Evolutionary conservation across 2,329 filamentous ascomycete genomes (phyloP), one percentile per base, ranked within the genome.

Genomic region (Coniella vitis): DNA sequence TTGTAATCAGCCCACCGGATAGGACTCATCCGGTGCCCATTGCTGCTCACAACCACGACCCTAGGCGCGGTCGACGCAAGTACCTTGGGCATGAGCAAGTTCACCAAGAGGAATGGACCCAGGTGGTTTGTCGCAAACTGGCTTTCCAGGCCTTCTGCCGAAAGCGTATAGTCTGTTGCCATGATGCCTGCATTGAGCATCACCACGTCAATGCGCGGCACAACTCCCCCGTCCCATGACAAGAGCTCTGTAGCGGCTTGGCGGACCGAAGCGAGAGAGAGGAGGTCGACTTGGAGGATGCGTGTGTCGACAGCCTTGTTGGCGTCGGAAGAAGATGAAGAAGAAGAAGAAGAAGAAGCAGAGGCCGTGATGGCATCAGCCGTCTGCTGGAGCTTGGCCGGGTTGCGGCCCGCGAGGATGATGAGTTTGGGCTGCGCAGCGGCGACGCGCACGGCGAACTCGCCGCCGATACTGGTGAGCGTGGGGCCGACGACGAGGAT

Each of bases 1-100:
- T 47, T 45, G 17, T 50, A 50, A 16, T 50, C 48, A 4, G 22
- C 37, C 41, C 41, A 50, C 9, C 48, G 43, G 31, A 50, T 38
- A 7, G 14, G n/a, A 10, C 37, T 14, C 12, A 41, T 19, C 7
- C 48, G 43, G 16, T 50, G 48, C n/a, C 38, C 37, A 16, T 17
- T n/a, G 21, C 48, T 50, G 38, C 38, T 41, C 29, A 32, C 40
- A 12, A 19, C 25, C 10, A 43, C 17, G 5, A 31, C 20, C 3
- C 25, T n/a, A 4, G 40, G 31, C 8, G 31, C n/a, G 20, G 31
- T 3, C 2, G 40, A 32, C 40, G 19, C 32, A 7, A 43, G 29
- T 17, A 35, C 32, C 31, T 43, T 43, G 40, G 25, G 4, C 40
- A 43, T 43, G 29, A 43, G 20, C 17, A 43, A 19, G 29, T 43